Evolutionary conservation across 345 rosid species (phyloP), one percentile per base, ranked within the genome.

Genomic region (Hibiscus tridactylites): DNA sequence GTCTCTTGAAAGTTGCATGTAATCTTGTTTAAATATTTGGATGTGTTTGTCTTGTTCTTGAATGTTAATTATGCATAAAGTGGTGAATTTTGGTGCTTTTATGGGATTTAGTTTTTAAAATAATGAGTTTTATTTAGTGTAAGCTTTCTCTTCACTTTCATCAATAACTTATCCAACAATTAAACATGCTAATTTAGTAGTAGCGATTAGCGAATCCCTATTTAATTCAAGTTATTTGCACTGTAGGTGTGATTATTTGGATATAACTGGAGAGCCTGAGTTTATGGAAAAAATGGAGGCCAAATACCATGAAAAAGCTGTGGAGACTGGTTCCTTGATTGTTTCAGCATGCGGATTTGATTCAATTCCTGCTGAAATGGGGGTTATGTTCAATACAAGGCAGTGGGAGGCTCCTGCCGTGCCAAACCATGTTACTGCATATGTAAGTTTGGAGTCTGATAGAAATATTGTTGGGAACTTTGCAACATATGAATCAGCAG

Each of bases 321-420:
- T 76, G 70, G 90, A 87, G 82, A 86, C 84, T 2, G 91, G 92
- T 28, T 84, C 97, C 19, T 79, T 93, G 72, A 81, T 91, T 74
- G 82, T 93, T 76, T 93, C 98, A 2, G 98, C 98, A 3, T 93
- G 98, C 53, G 98, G 97, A 64, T 93, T 91, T 46, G 98, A 91
- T 78, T 93, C 97, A 0, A 70, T 93, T 54, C 98, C 98, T 8
- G 97, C 98, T 65, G 98, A 89, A 70, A 31, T 91, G 74, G 96
- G 98, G 12, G 73, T 86, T 62, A 78, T 89, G 78, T 91, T 88
- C 79, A 87, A 93, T 77, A 83, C 97, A 62, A 85, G 81, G 79
- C 97, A 91, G 76, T 93, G 98, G 98, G 76, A 63, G 42, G 58
- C 79, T 47, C 96, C 92, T 2, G 77, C 90, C 6, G 91, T 74